Base-by-base conservation (phyloP, 345 rosid genomes). In the Laguncularia racemosa region DNA sequence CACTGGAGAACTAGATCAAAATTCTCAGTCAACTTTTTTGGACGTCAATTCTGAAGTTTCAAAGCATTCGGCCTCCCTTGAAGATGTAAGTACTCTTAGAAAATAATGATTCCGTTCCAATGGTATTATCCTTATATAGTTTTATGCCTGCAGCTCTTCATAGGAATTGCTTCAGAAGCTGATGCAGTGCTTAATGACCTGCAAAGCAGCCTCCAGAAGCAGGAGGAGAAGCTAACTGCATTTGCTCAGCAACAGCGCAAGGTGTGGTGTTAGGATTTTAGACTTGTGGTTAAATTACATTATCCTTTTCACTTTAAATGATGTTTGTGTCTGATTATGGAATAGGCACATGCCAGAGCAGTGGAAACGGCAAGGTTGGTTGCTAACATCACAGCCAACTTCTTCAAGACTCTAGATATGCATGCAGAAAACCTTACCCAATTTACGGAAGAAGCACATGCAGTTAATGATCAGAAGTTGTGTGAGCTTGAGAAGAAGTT, bases 401-500 rank as follows among this genome's bases (percentile, higher is more conserved):
- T 95, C 78, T 86, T 87, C 59, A 56, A 73, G 76, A 88, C 85
- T 63, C 67, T 90, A 52, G 95, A 84, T 68, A 55, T 66, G 55
- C 96, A 95, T 68, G 96, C 83, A 7, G 76, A 86, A 48, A 84
- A 77, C 61, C 69, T 92, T 52, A 83, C 79, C 49, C 76, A 79
- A 56, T 83, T 89, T 55, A 87, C 89, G 51, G 85, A 77, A 69
- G 98, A 89, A 71, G 89, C 98, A 40, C 93, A 89, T 59, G 77
- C 75, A 7, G 83, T 84, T 53, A 89, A 86, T 72, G 86, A 90
- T 73, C 68, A 73, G 67, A 88, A 90, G 60, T 50, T 90, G 64
- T 79, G 84, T 46, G 89, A 84, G 59, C 80, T 95, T 21, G 96
- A 88, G 73, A 85, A 81, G 85, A 90, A 82, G 73, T 95, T 90